These are phyloP conservation scores for Baeospora myosura DNA, from an alignment of 1,284 basidiomycete species.

Conservation along the genomic window DNA sequence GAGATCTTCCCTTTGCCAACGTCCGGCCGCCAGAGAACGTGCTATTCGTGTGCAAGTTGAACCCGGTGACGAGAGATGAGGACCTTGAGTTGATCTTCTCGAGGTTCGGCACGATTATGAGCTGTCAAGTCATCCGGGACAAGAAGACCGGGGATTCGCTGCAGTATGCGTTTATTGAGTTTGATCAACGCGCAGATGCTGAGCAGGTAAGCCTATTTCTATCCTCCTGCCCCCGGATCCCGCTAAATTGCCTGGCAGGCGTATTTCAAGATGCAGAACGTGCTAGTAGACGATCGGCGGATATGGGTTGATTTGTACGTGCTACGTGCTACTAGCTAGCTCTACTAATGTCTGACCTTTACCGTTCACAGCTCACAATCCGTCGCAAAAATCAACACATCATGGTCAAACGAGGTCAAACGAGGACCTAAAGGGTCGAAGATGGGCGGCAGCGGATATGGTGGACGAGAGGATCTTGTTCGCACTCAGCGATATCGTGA, in stretches of 20 bases:
- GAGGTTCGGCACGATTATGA: slow-evolving; percentile 91
- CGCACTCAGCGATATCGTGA: slow-evolving; percentile 56
- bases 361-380: slow-evolving; percentile 69
- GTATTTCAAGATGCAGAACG: slow-evolving; percentile 99
- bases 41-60: slow-evolving; percentile 97
- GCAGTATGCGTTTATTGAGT: slow-evolving; percentile 99
- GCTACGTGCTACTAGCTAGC: slow-evolving; percentile 4
- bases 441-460: slow-evolving; percentile 43
- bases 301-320: slow-evolving; percentile 97
- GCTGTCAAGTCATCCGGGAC: slow-evolving; percentile 95
- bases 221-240: neutral
- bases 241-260: slow-evolving; percentile 42
- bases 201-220: slow-evolving; percentile 61
- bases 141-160: slow-evolving; percentile 93
- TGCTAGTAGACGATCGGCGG: slow-evolving; percentile 94
- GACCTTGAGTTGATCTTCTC: slow-evolving; percentile 97
- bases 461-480: slow-evolving; percentile 66
- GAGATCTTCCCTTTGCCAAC: slow-evolving; percentile 96
- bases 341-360: slow-evolving; percentile 13
- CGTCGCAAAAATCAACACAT: slow-evolving; percentile 67
- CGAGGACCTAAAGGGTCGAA: slow-evolving; percentile 39
- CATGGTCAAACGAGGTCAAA: slow-evolving; percentile 70
- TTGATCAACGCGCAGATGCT: slow-evolving; percentile 86
- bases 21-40: slow-evolving; percentile 98
- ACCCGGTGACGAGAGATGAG: slow-evolving; percentile 91